Percentiles rank a stretch among this genome's conserved stretches.
These are phyloP conservation scores for Penicillium subrubescens DNA, from an alignment of 495 filamentous ascomycete genomes.

Conservation along the genomic window DNA sequence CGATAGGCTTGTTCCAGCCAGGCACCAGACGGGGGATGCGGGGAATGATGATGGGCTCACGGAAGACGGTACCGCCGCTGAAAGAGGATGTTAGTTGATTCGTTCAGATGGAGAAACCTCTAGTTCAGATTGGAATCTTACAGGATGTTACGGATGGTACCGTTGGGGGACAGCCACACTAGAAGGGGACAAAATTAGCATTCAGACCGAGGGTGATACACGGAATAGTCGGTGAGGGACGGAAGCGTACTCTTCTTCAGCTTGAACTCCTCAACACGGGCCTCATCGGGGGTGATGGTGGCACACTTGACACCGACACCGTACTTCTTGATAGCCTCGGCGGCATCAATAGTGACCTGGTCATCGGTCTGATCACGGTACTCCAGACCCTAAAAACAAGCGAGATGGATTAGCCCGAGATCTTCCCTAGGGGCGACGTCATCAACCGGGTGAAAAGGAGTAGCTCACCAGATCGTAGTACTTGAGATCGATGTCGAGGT, in stretches of 20 bases:
- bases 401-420: slow-evolving; percentile 7
- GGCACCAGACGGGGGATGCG: slow-evolving; percentile 89
- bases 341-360: slow-evolving; percentile 89
- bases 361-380: slow-evolving; percentile 96
- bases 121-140: slow-evolving; percentile 31
- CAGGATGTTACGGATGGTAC: slow-evolving; percentile 94
- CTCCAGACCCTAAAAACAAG: slow-evolving; percentile 66
- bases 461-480: slow-evolving; percentile 84
- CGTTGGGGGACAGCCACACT: slow-evolving; percentile 99
- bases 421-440: background rate
- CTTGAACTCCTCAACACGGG: slow-evolving; percentile 94
- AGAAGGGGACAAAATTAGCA: slow-evolving; percentile 22
- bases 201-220: background rate
- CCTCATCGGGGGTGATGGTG: slow-evolving; percentile 98
- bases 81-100: slow-evolving; percentile 8
- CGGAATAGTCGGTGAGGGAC: background rate
- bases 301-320: slow-evolving; percentile 98
- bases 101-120: background rate
- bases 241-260: slow-evolving; percentile 83
- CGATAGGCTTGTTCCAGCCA: slow-evolving; percentile 97
- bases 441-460: background rate
- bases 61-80: slow-evolving; percentile 91
- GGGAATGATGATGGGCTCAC: slow-evolving; percentile 95
- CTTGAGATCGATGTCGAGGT: slow-evolving; percentile 95
- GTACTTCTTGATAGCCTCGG: slow-evolving; percentile 98